Evolutionary conservation across 768 basidiomycete genomes (phyloP).

Genomic region (Lyophyllum semitale): DNA sequence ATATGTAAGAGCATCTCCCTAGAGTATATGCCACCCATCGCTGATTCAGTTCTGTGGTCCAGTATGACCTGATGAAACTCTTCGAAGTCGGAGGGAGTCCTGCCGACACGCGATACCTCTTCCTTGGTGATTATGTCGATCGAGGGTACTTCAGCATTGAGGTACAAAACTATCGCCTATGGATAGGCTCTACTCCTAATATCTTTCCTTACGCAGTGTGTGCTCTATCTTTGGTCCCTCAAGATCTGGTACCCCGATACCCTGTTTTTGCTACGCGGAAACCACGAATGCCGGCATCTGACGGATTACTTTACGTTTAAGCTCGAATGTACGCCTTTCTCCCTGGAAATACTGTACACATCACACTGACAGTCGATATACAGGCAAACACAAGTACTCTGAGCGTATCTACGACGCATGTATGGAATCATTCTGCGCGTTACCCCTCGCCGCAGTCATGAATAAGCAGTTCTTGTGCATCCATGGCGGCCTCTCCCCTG

Average conservation of each 20-base stretch:
- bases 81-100: constrained; percentile 94
- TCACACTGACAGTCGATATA: background rate
- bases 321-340: constrained; percentile 77
- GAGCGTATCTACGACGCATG: constrained; percentile 95
- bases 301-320: constrained; percentile 99
- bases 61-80: constrained; percentile 95
- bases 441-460: constrained; percentile 97
- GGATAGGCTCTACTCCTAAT: constrained; percentile 8
- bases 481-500: constrained; percentile 95
- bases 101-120: constrained; percentile 91
- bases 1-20: constrained; percentile 71
- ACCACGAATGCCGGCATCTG: constrained; percentile 98
- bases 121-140: constrained; percentile 93
- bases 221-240: constrained; percentile 95
- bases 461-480: constrained; percentile 99
- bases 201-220: constrained; percentile 64
- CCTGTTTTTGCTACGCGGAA: constrained; percentile 93
- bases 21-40: background rate
- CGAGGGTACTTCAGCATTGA: constrained; percentile 94
- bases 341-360: background rate
- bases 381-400: constrained; percentile 99
- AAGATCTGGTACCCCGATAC: constrained; percentile 99
- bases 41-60: constrained; percentile 10
- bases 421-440: constrained; percentile 96
- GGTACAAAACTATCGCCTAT: constrained; percentile 39